phyloP scores from a whole-genome alignment of 768 basidiomycete genomes.

The Kwoniella europaea region DNA sequence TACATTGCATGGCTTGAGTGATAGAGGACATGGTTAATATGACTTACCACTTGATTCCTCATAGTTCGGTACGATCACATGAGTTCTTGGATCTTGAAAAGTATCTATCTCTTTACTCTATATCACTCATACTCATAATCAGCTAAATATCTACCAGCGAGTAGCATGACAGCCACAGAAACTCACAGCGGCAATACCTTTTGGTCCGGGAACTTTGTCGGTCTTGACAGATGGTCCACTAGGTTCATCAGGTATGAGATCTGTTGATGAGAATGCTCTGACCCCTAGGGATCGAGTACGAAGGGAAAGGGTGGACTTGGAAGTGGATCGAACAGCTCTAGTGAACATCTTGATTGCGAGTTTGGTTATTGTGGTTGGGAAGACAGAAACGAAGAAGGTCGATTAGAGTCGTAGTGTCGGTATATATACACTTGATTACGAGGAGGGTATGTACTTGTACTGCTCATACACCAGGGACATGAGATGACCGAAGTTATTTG shows the following conservation, averaged over 20 bases:
- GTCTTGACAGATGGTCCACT: slow-evolving; percentile 24
- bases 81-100: slow-evolving; percentile 53
- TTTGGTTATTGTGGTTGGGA: neutral
- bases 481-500: neutral
- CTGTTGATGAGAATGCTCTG: slow-evolving; percentile 17
- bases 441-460: neutral
- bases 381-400: neutral
- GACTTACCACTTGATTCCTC: slow-evolving; percentile 43
- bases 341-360: slow-evolving; percentile 13
- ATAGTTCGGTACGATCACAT: slow-evolving; percentile 53
- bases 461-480: neutral
- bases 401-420: neutral
- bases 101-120: slow-evolving; percentile 36
- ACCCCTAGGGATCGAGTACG: neutral
- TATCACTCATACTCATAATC: slow-evolving; percentile 1
- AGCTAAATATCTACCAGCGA: neutral
- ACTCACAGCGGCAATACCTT: slow-evolving; percentile 20
- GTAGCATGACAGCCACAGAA: neutral
- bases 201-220: slow-evolving; percentile 25
- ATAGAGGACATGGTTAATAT: no score
- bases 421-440: neutral
- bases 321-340: slow-evolving; percentile 10
- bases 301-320: neutral
- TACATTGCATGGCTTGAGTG: no score
- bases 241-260: slow-evolving; percentile 24